Conservation (phyloP, 1,284 basidiomycete genomes). For the Microbotryomycetes sp. region DNA sequence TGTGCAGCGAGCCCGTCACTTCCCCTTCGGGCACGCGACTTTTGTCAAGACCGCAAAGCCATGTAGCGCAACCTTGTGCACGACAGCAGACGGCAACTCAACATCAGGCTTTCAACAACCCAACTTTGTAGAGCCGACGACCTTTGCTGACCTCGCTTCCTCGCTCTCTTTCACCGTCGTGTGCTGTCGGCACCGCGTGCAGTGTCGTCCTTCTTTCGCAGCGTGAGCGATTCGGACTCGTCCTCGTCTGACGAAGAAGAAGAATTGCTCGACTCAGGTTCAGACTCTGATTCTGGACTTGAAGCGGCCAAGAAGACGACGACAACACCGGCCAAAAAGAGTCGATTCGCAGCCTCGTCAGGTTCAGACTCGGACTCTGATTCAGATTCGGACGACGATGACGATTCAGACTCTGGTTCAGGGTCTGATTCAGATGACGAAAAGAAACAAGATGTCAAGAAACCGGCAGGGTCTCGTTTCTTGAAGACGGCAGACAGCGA, state of each 20-base stretch:
- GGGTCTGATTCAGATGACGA: conserved; percentile 45
- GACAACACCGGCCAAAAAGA: conserved; percentile 50
- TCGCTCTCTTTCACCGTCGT: too few relatives aligned
- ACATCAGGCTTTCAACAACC: too few relatives aligned
- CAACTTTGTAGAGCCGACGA: too few relatives aligned
- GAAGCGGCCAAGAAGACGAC: conserved; percentile 48
- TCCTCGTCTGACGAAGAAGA: conserved; percentile 71
- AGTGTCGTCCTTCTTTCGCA: conserved; percentile 76
- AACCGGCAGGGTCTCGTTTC: conserved; percentile 46
- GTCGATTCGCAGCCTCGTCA: conserved; percentile 49
- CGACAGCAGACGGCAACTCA: too few relatives aligned
- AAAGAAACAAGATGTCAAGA: conserved; percentile 46
- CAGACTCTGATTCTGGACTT: conserved; percentile 59
- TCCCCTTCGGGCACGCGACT: too few relatives aligned
- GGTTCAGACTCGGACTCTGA: conserved; percentile 47
- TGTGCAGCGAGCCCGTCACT: too few relatives aligned
- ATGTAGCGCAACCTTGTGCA: too few relatives aligned
- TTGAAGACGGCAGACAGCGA: conserved; percentile 49
- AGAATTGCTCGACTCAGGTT: conserved; percentile 61
- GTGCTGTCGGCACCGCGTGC: background rate
- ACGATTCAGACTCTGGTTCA: conserved; percentile 49
- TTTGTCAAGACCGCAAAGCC: too few relatives aligned
- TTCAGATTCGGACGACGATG: conserved; percentile 42
- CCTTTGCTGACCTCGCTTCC: too few relatives aligned
- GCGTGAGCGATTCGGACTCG: conserved; percentile 71